Conservation (phyloP, 768 basidiomycete species). For the Leccinum broughii region DNA sequence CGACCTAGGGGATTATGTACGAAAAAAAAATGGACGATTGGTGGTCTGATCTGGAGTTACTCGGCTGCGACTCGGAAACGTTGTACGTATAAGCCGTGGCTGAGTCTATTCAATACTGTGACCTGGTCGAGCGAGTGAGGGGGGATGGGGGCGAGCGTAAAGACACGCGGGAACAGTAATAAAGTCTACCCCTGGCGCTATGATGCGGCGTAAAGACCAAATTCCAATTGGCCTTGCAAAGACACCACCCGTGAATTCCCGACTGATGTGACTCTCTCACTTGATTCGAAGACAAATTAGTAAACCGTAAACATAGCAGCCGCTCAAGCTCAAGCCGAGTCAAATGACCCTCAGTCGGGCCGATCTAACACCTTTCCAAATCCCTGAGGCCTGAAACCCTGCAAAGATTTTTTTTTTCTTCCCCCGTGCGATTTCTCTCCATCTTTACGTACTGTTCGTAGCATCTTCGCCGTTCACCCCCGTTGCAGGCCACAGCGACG, state of each 20-base stretch:
- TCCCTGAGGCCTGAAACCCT: not conserved
- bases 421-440: not conserved
- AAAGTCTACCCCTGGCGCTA: not conserved
- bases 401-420: not conserved
- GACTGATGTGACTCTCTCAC: too few species aligned
- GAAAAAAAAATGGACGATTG: not conserved
- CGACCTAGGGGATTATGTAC: constrained; percentile 21
- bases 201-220: not conserved
- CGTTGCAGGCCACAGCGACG: not conserved
- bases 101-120: not conserved
- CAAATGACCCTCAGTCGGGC: not conserved
- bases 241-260: too few species aligned
- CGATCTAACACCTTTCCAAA: not conserved
- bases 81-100: not conserved
- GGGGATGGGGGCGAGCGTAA: not conserved
- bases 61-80: constrained; percentile 4
- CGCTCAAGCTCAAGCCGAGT: not conserved
- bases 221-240: too few species aligned
- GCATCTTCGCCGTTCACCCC: not conserved
- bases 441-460: not conserved
- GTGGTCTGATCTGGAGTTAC: constrained; percentile 3
- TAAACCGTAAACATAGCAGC: not conserved
- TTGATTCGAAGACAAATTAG: not conserved
- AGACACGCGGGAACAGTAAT: not conserved
- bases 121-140: not conserved